phyloP scores from a whole-genome alignment of 108 stramenopile genomes.

The Mayamaea pseudoterrestris region DNA sequence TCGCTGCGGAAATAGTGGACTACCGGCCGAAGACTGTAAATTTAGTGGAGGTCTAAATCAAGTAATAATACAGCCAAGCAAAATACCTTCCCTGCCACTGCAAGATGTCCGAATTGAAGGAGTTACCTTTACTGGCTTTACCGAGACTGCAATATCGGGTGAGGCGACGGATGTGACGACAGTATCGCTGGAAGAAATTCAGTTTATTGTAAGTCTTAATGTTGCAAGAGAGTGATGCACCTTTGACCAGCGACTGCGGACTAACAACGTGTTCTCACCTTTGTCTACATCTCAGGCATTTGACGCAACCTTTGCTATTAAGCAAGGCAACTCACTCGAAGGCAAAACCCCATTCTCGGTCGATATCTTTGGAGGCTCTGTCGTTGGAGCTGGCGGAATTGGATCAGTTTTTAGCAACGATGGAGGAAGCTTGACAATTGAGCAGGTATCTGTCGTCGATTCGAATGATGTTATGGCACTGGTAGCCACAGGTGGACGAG shows the following conservation, averaged over 20 bases:
- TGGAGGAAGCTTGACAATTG: no score
- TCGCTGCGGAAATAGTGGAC: neutral
- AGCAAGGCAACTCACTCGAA: neutral
- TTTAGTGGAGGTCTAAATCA: neutral
- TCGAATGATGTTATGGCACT: no score
- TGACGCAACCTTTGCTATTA: slow-evolving; percentile 1
- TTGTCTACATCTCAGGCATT: neutral
- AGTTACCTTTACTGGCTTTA: neutral
- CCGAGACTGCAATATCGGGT: neutral
- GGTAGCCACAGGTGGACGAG: no score
- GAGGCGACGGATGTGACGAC: slow-evolving; percentile 2
- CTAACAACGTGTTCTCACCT: neutral
- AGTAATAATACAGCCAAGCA: neutral
- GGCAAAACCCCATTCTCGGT: no score
- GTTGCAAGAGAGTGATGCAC: no score
- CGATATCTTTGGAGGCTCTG: no score
- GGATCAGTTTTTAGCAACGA: no score
- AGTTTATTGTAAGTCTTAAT: neutral
- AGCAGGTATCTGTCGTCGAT: no score
- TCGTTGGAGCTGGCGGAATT: no score
- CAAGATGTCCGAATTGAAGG: neutral
- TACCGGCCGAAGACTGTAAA: neutral
- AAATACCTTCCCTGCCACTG: neutral
- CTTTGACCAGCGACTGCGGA: no score
- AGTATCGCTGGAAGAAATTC: neutral